phyloP scores from a whole-genome alignment of 2,329 filamentous ascomycete species.

The Cercospora zeina region DNA sequence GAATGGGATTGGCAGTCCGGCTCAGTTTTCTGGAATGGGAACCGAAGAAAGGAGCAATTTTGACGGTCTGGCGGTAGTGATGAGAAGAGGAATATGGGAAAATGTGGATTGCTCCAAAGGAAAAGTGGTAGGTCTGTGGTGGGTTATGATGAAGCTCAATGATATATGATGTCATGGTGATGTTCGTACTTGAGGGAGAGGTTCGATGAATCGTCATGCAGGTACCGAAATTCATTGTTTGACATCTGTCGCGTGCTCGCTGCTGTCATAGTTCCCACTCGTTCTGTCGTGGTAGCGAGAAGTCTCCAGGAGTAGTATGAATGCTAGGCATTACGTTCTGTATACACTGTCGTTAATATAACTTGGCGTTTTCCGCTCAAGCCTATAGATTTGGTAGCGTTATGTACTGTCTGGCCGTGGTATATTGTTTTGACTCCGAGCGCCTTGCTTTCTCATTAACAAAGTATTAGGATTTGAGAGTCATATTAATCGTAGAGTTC shows the following conservation, averaged over 20 bases:
- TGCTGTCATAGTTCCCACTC: constrained; percentile 2
- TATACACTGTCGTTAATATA: background rate
- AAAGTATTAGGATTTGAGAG: constrained; percentile 9
- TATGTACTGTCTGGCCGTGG: constrained; percentile 3
- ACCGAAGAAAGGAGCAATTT: constrained; percentile 13
- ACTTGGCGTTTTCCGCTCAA: background rate
- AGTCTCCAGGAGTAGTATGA: background rate
- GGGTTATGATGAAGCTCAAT: constrained; percentile 7
- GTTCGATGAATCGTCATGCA: constrained; percentile 15
- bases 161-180: constrained; percentile 13
- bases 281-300: background rate
- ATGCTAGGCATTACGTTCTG: background rate
- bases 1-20: constrained; percentile 1
- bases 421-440: constrained; percentile 8
- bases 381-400: background rate
- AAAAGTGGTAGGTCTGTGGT: constrained; percentile 13
- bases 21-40: constrained; percentile 6
- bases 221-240: constrained; percentile 5
- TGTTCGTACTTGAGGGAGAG: constrained; percentile 11
- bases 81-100: background rate
- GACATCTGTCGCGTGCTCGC: constrained; percentile 4
- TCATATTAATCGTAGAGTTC: constrained; percentile 18
- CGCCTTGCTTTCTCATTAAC: constrained; percentile 8
- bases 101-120: background rate
- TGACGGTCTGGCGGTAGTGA: background rate